Evolutionary conservation across 2,329 filamentous ascomycete genomes (phyloP), one percentile per base, ranked within the genome.

Genomic region (Aspergillus sp.): DNA sequence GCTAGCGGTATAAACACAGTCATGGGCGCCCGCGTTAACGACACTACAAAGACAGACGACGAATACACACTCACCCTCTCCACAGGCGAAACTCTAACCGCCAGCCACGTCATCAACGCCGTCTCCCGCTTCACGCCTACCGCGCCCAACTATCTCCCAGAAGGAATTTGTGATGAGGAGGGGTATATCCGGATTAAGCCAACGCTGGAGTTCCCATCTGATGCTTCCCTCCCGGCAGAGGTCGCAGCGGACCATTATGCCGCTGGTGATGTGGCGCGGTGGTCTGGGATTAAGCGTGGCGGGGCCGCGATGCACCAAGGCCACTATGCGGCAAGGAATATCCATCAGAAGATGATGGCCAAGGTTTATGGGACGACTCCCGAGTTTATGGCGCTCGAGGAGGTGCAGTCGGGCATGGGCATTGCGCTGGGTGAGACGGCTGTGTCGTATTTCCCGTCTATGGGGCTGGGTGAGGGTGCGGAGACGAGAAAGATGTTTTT

Each of bases 261-360:
- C 12, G 80, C 85, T 22, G 90, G 90, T 15, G 90, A 93, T 68
- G 77, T 89, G 15, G 83, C 82, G 33, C 77, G 79, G 48, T 93
- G 90, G 89, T 83, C 87, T 0, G 89, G 89, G 44, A 91, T 93
- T 76, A 93, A 91, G 78, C 87, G 90, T 45, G 90, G 87, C 66
- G 89, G 90, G 22, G 84, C 80, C 15, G 90, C 90, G 34, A 90
- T 93, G 82, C 84, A 89, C 68, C 86, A 87, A 79, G 90, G 89
- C 39, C 83, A 86, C 66, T 80, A 82, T 60, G 83, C 83, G 3
- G 89, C 85, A 6, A 74, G 81, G 53, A 93, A 93, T 69, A 82
- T 89, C 54, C 83, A 89, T 74, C 83, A 88, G 73, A 75, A 80
- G 22, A 85, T 89, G 68, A 70, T 84, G 45, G 68, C 76, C 53